phyloP scores from a whole-genome alignment of 345 rosid species.

The Populus pruinosa region DNA sequence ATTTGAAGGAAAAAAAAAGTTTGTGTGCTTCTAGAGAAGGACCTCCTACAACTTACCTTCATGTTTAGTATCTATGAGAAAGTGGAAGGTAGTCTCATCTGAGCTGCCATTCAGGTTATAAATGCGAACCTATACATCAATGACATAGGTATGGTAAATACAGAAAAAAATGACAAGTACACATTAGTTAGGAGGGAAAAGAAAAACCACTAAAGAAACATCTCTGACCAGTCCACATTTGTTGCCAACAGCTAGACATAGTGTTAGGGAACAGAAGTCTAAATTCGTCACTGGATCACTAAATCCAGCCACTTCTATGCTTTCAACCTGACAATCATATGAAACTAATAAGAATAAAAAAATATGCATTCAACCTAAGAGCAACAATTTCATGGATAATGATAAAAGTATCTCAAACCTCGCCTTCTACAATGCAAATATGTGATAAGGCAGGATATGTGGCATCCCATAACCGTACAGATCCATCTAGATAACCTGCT shows the following conservation, averaged over 20 bases:
- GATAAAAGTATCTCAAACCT: constrained; percentile 36
- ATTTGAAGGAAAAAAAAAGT: neutral
- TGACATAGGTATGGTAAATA: neutral
- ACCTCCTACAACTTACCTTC: constrained; percentile 42
- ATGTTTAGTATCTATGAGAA: constrained; percentile 36
- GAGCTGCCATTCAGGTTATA: constrained; percentile 39
- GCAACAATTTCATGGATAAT: neutral
- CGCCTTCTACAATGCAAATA: constrained; percentile 45
- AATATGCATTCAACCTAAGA: neutral
- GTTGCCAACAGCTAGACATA: constrained; percentile 64
- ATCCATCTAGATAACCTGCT: constrained; percentile 87
- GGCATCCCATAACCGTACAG: constrained; percentile 79
- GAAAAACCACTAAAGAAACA: constrained; percentile 7
- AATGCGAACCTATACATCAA: constrained; percentile 43
- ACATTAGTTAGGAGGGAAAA: neutral
- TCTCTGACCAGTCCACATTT: constrained; percentile 69
- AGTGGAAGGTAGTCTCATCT: constrained; percentile 31
- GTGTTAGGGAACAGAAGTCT: constrained; percentile 56
- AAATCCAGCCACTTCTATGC: constrained; percentile 31
- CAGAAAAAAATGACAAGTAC: neutral
- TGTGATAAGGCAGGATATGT: constrained; percentile 59
- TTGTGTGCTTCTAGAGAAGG: neutral
- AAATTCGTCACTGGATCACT: constrained; percentile 56
- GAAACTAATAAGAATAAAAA: neutral
- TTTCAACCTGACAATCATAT: constrained; percentile 42